Percentiles rank a stretch among this genome's conserved stretches.
Conservation (phyloP, 768 basidiomycete genomes). For the Xerocomellus chrysenteron region DNA sequence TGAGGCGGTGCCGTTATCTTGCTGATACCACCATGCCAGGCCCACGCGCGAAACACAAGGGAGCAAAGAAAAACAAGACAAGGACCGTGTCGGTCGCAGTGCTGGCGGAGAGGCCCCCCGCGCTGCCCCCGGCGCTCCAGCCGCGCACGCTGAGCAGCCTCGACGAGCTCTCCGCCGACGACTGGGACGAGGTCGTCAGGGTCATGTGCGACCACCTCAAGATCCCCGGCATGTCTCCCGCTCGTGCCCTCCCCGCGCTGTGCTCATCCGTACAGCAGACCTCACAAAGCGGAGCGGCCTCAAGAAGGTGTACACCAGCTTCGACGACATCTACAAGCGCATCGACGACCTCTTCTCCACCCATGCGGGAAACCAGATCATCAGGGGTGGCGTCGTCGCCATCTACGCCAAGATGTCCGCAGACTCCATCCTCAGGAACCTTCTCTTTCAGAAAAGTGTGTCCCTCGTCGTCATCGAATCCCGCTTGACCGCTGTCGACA, state of each 20-base stretch:
- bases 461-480: not conserved
- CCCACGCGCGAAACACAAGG: slow-evolving; percentile 23
- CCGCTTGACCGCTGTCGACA: slow-evolving; percentile 20
- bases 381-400: slow-evolving; percentile 56
- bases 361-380: slow-evolving; percentile 43
- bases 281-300: slow-evolving; percentile 55
- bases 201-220: slow-evolving; percentile 50
- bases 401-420: slow-evolving; percentile 65
- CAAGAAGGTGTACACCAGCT: slow-evolving; percentile 61
- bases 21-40: slow-evolving; percentile 19
- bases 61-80: slow-evolving; percentile 20
- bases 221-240: slow-evolving; percentile 46
- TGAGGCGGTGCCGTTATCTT: not conserved
- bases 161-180: slow-evolving; percentile 34
- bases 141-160: slow-evolving; percentile 11
- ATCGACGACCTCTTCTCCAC: slow-evolving; percentile 50
- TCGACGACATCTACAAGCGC: slow-evolving; percentile 48
- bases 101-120: not conserved
- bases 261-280: slow-evolving; percentile 39
- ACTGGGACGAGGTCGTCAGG: slow-evolving; percentile 48
- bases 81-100: slow-evolving; percentile 2
- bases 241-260: not conserved
- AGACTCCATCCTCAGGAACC: slow-evolving; percentile 59
- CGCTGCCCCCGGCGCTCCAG: slow-evolving; percentile 19
- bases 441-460: slow-evolving; percentile 56